Evolutionary conservation across 371 early-diverging fungal genomes (phyloP), one percentile per base, ranked within the genome.

Genomic region (Haplosporangium sp.): DNA sequence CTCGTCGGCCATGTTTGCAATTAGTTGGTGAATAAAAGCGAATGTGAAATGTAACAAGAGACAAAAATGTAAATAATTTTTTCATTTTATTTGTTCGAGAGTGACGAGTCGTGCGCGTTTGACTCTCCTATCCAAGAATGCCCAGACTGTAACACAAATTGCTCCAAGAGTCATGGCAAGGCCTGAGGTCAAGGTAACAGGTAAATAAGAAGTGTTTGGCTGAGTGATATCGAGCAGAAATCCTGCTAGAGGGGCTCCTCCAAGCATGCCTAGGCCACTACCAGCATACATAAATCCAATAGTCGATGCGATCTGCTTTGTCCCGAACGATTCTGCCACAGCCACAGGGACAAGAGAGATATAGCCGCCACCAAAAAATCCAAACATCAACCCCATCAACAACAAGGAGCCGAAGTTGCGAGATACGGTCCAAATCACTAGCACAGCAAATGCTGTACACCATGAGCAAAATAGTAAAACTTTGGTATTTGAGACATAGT

Each of bases 171-270:
- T 64, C 62, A 79, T 53, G 1, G 72, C 61, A 2, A 57, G 60
- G 6, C 81, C 81, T 0, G 81, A 70, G 1, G 75, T 71, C 65
- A 79, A 37, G 0, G 65, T 74, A 15, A 74, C 74, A n/a, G 81
- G 81, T 35, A 79, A 52, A 27, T 79, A 79, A 1, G 81, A 79
- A 45, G 67, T 71, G 11, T 74, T 64, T 27, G 74, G 72, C 48
- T 40, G 40, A 7, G 81, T 79, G n/a, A 70, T 45, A 61, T 79
- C 81, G 40, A 79, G 37, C 19, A 79, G 44, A 37, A 58, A 79
- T 4, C 81, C 81, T 17, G 81, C 81, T 40, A 79, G 38, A 2
- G 81, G 81, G 3, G 81, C 67, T 3, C 81, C 81, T 15, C 71
- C 74, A 11, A 79, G 68, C 74, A 79, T 74, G 15, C 81, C 81